Conservation (phyloP, 768 basidiomycete genomes). For the Gymnopilus dilepis region DNA sequence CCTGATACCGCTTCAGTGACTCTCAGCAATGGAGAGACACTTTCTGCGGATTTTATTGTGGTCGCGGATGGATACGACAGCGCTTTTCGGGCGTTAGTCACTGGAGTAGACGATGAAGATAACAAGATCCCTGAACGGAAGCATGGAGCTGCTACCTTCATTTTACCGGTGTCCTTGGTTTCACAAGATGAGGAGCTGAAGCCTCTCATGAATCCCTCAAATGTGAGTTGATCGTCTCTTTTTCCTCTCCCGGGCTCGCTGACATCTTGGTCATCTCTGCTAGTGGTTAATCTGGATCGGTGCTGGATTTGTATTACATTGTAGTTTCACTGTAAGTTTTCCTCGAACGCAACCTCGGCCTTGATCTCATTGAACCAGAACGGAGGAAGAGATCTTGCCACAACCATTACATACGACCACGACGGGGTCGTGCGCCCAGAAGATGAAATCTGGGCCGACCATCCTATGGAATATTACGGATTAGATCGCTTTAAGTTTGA, state of each 20-base stretch:
- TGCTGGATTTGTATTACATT: constrained; percentile 30
- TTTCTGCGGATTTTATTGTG: constrained; percentile 56
- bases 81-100: constrained; percentile 35
- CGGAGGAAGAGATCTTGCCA: background rate
- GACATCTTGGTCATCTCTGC: background rate
- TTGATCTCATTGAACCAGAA: constrained; percentile 2
- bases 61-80: constrained; percentile 62
- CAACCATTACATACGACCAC: constrained; percentile 9
- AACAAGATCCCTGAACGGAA: constrained; percentile 22
- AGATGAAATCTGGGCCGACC: constrained; percentile 8
- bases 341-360: background rate
- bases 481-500: constrained; percentile 7
- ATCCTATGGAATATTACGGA: constrained; percentile 9
- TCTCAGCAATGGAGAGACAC: constrained; percentile 44
- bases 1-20: constrained; percentile 35
- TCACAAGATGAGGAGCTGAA: constrained; percentile 37
- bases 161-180: constrained; percentile 38
- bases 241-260: background rate
- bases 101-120: constrained; percentile 24
- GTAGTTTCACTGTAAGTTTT: constrained; percentile 19
- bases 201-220: constrained; percentile 30
- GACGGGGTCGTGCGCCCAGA: background rate
- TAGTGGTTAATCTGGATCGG: constrained; percentile 31
- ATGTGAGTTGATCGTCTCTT: constrained; percentile 29
- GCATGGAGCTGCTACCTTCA: constrained; percentile 36